Evolutionary conservation across 2,329 filamentous ascomycete genomes (phyloP).

Genomic region (Aspergillus sp.): DNA sequence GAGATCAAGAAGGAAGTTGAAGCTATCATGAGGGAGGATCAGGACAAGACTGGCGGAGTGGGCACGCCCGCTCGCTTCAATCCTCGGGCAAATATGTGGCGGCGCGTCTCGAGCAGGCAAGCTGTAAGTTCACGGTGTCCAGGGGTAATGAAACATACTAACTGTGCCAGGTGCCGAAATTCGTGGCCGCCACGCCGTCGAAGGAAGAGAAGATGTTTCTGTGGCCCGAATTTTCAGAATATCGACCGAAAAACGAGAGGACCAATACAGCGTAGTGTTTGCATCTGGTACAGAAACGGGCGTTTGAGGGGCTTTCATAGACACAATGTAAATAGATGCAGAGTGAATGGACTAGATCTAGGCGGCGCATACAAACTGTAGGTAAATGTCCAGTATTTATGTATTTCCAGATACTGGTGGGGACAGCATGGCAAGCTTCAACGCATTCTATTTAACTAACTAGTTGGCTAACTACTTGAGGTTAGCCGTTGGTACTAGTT

Average conservation of each 20-base stretch:
- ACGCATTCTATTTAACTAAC: too few relatives aligned
- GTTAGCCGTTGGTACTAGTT: too few relatives aligned
- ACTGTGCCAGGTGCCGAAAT: constrained; percentile 41
- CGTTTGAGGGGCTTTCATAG: not conserved
- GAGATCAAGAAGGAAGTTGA: constrained; percentile 64
- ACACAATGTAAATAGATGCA: too few relatives aligned
- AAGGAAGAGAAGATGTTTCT: constrained; percentile 63
- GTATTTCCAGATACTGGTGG: too few relatives aligned
- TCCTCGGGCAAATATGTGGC: constrained; percentile 68
- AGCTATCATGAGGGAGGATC: constrained; percentile 59
- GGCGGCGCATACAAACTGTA: too few relatives aligned
- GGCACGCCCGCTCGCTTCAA: constrained; percentile 64
- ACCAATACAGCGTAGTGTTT: not conserved
- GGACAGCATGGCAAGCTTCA: too few relatives aligned
- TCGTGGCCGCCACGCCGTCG: constrained; percentile 52
- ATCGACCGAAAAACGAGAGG: not conserved
- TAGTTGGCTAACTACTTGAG: too few relatives aligned
- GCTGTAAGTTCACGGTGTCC: constrained; percentile 43
- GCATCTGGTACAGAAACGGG: too few relatives aligned
- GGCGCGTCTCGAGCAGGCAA: constrained; percentile 59
- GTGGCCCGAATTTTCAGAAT: constrained; percentile 61
- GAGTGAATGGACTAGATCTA: too few relatives aligned
- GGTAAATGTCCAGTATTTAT: too few relatives aligned
- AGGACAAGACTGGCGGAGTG: constrained; percentile 59
- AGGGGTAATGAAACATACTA: constrained; percentile 1